These are phyloP conservation scores for Theobroma grandiflorum DNA, from an alignment of 441 rosid genomes.

Conservation along the genomic window DNA sequence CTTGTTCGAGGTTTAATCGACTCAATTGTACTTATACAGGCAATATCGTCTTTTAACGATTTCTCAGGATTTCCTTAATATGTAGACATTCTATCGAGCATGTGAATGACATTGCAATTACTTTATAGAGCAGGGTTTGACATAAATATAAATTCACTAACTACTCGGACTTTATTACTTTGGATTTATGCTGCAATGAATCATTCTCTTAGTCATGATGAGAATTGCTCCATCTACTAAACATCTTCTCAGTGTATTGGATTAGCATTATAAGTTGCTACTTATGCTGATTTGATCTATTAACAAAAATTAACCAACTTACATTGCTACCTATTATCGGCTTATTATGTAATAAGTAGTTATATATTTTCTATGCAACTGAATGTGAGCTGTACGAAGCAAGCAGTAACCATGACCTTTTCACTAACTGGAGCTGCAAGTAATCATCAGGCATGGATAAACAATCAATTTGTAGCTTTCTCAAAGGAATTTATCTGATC, in stretches of 20 bases:
- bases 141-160: background rate
- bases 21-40: no score
- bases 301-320: conserved; percentile 7
- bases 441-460: background rate
- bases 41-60: no score
- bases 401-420: background rate
- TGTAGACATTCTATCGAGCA: no score
- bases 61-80: no score
- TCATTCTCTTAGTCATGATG: conserved; percentile 60
- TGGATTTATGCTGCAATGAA: conserved; percentile 49
- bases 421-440: conserved; percentile 21
- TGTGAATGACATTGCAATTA: no score
- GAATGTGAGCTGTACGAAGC: background rate
- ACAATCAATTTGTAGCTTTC: background rate
- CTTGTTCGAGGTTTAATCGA: no score
- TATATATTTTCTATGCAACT: background rate
- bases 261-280: background rate
- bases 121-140: no score
- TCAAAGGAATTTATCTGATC: background rate
- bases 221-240: conserved; percentile 60
- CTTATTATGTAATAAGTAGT: background rate
- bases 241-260: conserved; percentile 45
- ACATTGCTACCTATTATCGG: background rate
- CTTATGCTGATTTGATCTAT: conserved; percentile 7
- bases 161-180: conserved; percentile 53